Evolutionary conservation across 495 filamentous ascomycete species (phyloP), one percentile per base, ranked within the genome.

Genomic region (Wilcoxina mikolae): DNA sequence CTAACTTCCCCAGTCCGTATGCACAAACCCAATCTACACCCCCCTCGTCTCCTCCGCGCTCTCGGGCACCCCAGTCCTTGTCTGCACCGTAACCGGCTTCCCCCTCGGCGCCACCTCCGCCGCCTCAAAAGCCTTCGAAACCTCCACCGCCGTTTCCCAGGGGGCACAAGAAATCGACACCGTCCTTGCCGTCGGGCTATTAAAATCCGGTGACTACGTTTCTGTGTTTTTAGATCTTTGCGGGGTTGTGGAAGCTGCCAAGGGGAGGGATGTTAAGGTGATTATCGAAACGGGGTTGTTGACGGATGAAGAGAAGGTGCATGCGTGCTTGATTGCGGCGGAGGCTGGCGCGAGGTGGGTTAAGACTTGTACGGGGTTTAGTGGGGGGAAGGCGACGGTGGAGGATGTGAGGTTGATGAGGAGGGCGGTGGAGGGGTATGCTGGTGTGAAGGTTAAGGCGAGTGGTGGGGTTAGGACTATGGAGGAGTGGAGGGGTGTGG

Each of bases 331-430:
- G n/a, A 71, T 83, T 39, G 70, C 72, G 1, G 74, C 75, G 20
- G 70, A 75, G 49, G 81, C 82, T 24, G 74, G 73, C 4, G 81
- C 76, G 31, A 75, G 80, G 56, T 84, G 74, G 52, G 74, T 85
- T 44, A 85, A 85, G 68, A 84, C 82, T 10, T 80, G 77, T 47
- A 84, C 82, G 3, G 82, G 82, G 2, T 83, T 83, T 66, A 71
- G 72, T 55, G 82, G 80, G 3, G 69, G 68, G 15, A 79, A 78
- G 9, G 81, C 82, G 24, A 73, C 65, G 27, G 62, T 70, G 3
- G 71, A 76, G 42, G 66, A 78, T 63, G 78, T 85, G 22, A 62
- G 66, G 26, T 60, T 80, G 20, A 85, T 85, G 81, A 70, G 69
- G 33, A 66, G 65, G 25, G 69, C 71, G 5, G 64, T 68, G 51